Conservation (phyloP, 768 basidiomycete species). For the Lactifluus rugatus region DNA sequence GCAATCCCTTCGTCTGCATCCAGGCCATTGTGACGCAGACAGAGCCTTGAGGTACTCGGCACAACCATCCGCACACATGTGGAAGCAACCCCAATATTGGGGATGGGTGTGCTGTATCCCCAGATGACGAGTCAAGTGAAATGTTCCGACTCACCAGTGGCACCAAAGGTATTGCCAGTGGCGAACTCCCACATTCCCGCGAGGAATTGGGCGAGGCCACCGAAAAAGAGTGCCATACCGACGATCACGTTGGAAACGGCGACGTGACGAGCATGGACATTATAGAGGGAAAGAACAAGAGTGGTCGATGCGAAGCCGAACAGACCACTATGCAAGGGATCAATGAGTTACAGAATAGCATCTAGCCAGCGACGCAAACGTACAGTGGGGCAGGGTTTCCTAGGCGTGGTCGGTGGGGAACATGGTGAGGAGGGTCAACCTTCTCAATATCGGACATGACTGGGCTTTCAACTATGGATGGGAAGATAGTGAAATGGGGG, state of each 20-base stretch:
- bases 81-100: background rate
- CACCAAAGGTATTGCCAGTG: constrained; percentile 59
- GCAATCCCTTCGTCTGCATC: too few relatives aligned
- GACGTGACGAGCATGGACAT: constrained; percentile 49
- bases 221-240: constrained; percentile 80
- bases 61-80: background rate
- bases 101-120: background rate
- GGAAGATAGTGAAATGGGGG: background rate
- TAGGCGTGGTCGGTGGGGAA: constrained; percentile 25
- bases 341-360: constrained; percentile 23
- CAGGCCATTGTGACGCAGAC: too few relatives aligned
- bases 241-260: constrained; percentile 58
- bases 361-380: constrained; percentile 14
- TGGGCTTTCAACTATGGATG: background rate
- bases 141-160: constrained; percentile 45
- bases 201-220: constrained; percentile 76
- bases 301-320: constrained; percentile 83
- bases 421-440: constrained; percentile 13
- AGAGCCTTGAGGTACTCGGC: too few relatives aligned
- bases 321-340: constrained; percentile 54
- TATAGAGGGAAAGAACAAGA: constrained; percentile 69
- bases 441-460: constrained; percentile 33
- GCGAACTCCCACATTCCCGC: constrained; percentile 75
- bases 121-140: background rate
- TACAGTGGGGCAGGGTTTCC: constrained; percentile 57